Evolutionary conservation across 2,329 filamentous ascomycete genomes (phyloP), one percentile per base, ranked within the genome.

Genomic region (Xylariaceae sp.): DNA sequence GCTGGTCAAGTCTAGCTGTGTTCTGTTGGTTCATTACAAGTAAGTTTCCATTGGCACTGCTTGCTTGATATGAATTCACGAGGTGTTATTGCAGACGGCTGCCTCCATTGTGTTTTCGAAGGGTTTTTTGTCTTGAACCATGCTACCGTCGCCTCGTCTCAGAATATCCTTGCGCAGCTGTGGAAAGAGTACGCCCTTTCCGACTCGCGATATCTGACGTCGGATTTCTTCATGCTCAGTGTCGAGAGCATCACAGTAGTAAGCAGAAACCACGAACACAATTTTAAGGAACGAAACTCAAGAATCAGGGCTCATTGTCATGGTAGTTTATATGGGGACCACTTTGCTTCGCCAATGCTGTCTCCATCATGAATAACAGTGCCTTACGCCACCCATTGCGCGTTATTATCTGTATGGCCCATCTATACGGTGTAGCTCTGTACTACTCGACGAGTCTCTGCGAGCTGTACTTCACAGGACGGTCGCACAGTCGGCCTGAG

Each of bases 181-280:
- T 95, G 89, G 89, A 95, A 95, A 61, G 89, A 95, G 64, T 95
- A 95, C 61, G 76, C 87, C 3, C 74, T 90, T 26, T 90, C 87
- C 2, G 89, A 95, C 66, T 94, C 89, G 41, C 77, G 89, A 33
- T 95, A 95, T 59, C 69, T 95, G 53, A 89, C 84, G 2, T 81
- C 82, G 15, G 86, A 93, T 58, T 76, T 83, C 1, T 89, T 95
- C 55, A 89, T 93, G 53, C 70, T 95, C n/a, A 90, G 86, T 62
- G 83, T 95, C 63, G 89, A 95, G 71, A 80, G 76, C 15, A 79
- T 95, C 48, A 95, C 89, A 1, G 81, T 81, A 32, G 85, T 90
- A 66, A 56, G 81, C n/a, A n/a, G n/a, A n/a, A n/a, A n/a, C n/a
- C n/a, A n/a, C n/a, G n/a, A n/a, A n/a, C n/a, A n/a, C n/a, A n/a